Percentiles rank a stretch among this genome's conserved stretches.
Conservation (phyloP, 2,329 filamentous ascomycete species). For the Phialocephala subalpina region DNA sequence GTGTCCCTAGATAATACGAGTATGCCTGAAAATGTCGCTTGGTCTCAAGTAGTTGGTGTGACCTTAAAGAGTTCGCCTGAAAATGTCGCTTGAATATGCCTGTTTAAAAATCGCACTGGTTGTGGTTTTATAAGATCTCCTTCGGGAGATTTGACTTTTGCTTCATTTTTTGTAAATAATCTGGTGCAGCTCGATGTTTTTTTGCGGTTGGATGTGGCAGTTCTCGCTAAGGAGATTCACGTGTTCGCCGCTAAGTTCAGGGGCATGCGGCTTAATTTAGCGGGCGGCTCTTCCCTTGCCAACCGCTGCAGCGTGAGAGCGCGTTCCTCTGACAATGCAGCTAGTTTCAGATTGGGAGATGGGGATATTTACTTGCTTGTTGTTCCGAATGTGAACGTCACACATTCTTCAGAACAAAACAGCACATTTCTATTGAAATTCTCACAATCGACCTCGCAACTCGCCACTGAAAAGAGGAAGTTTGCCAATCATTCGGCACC, state of each 20-base stretch:
- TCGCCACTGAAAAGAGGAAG: not conserved
- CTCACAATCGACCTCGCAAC: not conserved
- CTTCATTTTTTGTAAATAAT: no score
- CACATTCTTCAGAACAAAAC: conserved; percentile 6
- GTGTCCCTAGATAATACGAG: not conserved
- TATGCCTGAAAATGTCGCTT: no score
- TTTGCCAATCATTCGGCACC: not conserved
- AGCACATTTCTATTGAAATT: not conserved
- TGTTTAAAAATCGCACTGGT: no score
- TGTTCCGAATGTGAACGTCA: not conserved
- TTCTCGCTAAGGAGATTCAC: not conserved
- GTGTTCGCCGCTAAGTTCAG: not conserved
- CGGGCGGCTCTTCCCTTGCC: conserved; percentile 8
- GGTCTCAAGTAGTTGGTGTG: no score
- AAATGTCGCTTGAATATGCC: no score
- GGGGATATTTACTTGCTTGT: not conserved
- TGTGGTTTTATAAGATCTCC: no score
- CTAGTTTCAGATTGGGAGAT: not conserved
- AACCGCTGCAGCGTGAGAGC: not conserved
- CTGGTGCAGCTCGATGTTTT: no score
- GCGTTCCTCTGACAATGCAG: not conserved
- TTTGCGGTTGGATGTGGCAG: no score
- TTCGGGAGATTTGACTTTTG: no score
- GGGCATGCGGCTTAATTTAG: conserved; percentile 3
- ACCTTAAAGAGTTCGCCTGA: no score